Evolutionary conservation across 768 basidiomycete genomes (phyloP), one percentile per base, ranked within the genome.

Genomic region (Mycena crocata): DNA sequence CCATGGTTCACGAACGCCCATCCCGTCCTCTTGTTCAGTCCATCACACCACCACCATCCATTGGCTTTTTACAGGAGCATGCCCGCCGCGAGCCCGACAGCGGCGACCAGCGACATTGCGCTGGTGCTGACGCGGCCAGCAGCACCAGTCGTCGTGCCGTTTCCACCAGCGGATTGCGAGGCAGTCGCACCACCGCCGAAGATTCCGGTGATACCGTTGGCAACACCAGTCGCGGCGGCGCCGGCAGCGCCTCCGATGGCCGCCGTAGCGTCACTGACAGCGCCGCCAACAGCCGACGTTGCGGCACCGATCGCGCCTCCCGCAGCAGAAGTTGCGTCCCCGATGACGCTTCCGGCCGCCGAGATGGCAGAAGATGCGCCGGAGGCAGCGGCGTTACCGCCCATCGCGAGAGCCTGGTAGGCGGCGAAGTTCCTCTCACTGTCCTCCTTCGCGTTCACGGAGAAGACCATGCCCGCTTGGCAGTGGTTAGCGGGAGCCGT

Each of bases 391-490:
- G 61, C 66, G 55, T 64, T 46, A 46, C 4, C 24, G 45, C 13
- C 48, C 61, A 35, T 58, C 26, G 62, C 45, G 50, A 42, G 37
- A 6, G 66, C 82, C 79, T 84, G 81, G 84, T 85, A 90, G 26
- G 76, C 77, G 1, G 72, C 80, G 66, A 85, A 87, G 52, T 76
- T 81, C 79, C 85, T 86, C 24, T 77, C 73, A 7, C 45, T 24
- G 40, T 31, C 34, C 12, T 26, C 30, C 81, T 83, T 15, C 85
- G 83, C 64, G 73, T 89, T 89, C 32, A 89, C 76, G 26, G 87
- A 84, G 76, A 90, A 89, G 50, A 90, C 89, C 88, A 89, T 89
- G 69, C 88, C 88, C 7, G 50, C 30, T 34, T 77, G 63, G 73
- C 89, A 90, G 74, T 88, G 87, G 63, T 79, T 84, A 62, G 44